Evolutionary conservation across 1,284 basidiomycete species (phyloP).

Genomic region (Ceratobasidium sp.): DNA sequence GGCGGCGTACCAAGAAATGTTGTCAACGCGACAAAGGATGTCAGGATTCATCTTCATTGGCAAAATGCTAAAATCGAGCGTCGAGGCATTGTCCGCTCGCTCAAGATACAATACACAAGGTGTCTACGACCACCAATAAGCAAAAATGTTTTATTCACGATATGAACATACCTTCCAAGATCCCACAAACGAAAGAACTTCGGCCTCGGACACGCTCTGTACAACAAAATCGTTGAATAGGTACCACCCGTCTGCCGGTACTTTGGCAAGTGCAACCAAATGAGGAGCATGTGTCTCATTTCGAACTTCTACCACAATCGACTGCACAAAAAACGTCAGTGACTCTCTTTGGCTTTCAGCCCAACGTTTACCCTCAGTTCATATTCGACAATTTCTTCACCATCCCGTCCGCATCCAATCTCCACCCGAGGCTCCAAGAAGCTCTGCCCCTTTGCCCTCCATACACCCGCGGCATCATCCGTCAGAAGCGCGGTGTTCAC

Average conservation of each 20-base stretch:
- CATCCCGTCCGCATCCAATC: slow-evolving; percentile 66
- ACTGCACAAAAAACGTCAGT: slow-evolving; percentile 60
- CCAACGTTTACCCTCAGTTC: slow-evolving; percentile 73
- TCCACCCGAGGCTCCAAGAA: slow-evolving; percentile 67
- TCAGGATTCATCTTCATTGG: slow-evolving; percentile 76
- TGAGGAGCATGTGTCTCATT: slow-evolving; percentile 84
- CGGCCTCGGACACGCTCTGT: slow-evolving; percentile 82
- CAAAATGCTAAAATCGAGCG: slow-evolving; percentile 75
- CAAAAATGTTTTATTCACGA: slow-evolving; percentile 15
- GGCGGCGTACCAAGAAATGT: slow-evolving; percentile 53
- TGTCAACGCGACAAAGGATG: slow-evolving; percentile 69
- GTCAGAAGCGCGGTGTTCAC: slow-evolving; percentile 88
- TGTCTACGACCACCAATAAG: slow-evolving; percentile 64
- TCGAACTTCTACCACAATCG: slow-evolving; percentile 87
- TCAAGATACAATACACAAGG: slow-evolving; percentile 92
- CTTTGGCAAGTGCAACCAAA: slow-evolving; percentile 89
- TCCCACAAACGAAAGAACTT: slow-evolving; percentile 89
- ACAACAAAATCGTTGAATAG: slow-evolving; percentile 99
- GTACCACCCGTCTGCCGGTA: slow-evolving; percentile 70
- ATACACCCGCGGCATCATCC: slow-evolving; percentile 65
- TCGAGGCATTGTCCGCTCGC: slow-evolving; percentile 71
- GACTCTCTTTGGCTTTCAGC: slow-evolving; percentile 10
- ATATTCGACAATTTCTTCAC: slow-evolving; percentile 71
- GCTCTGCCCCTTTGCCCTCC: slow-evolving; percentile 56
- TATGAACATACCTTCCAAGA: slow-evolving; percentile 82